phyloP scores from a whole-genome alignment of 352 stramenopile genomes.

The Pythium sukuiense region DNA sequence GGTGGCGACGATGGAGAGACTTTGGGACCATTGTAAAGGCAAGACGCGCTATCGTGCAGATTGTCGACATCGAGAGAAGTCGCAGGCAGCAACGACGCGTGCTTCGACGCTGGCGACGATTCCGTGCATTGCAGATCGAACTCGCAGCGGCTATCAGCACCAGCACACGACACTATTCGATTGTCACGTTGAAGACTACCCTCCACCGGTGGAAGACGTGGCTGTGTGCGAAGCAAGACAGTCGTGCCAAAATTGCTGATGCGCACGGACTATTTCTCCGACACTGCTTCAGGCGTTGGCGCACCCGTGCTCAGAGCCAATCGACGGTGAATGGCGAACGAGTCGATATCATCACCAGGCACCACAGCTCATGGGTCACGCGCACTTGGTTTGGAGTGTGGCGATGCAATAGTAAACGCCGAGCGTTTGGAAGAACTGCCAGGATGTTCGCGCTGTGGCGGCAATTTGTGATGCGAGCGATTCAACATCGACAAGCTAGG shows the following conservation, averaged over 20 bases:
- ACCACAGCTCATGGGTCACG: background rate
- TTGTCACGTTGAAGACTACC: background rate
- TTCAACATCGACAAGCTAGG: background rate
- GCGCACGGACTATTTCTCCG: background rate
- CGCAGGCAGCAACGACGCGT: background rate
- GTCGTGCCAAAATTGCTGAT: background rate
- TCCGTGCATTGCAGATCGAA: background rate
- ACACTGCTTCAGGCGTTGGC: background rate
- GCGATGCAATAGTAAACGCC: background rate
- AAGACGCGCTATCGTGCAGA: background rate
- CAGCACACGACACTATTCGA: background rate
- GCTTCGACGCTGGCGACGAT: background rate
- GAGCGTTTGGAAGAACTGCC: background rate
- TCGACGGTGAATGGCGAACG: background rate
- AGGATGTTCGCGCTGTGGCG: background rate
- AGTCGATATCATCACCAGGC: background rate
- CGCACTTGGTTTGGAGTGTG: background rate
- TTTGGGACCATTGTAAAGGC: constrained; percentile 2
- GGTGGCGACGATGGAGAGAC: constrained; percentile 20
- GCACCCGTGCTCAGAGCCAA: background rate
- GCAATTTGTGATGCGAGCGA: background rate
- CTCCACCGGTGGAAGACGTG: background rate
- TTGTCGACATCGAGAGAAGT: constrained; percentile 8
- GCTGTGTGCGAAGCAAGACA: background rate
- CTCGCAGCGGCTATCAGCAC: background rate